A percentile compares a stretch with the other conserved stretches of the same genome.
These are phyloP conservation scores for Cubamyces sp. DNA, from an alignment of 768 basidiomycete species.

Conservation along the genomic window DNA sequence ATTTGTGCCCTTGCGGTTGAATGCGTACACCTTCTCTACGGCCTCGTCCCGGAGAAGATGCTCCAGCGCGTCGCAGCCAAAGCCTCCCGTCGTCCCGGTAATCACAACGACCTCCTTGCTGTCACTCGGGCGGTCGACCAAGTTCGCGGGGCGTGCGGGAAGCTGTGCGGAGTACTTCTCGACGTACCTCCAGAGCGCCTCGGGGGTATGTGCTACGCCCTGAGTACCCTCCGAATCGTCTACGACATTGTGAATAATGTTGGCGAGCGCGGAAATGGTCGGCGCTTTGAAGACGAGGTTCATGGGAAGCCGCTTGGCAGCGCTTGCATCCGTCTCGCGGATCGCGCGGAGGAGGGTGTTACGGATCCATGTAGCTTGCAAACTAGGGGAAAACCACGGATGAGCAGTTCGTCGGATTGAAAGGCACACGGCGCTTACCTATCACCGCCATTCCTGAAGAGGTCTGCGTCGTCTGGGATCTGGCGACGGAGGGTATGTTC, in stretches of 20 bases:
- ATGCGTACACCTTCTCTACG: slow-evolving; percentile 31
- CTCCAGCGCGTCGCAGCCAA: slow-evolving; percentile 37
- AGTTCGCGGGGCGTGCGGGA: slow-evolving; percentile 5
- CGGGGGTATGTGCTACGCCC: slow-evolving; percentile 6
- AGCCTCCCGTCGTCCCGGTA: slow-evolving; percentile 40
- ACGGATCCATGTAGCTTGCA: slow-evolving; percentile 41
- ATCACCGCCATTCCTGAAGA: slow-evolving; percentile 46
- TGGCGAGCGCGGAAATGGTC: slow-evolving; percentile 38
- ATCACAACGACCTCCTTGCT: slow-evolving; percentile 34
- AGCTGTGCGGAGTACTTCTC: slow-evolving; percentile 14
- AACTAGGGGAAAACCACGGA: slow-evolving; percentile 15
- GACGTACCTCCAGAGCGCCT: slow-evolving; percentile 12
- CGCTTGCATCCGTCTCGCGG: slow-evolving; percentile 26
- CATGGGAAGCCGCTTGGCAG: slow-evolving; percentile 30
- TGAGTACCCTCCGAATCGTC: slow-evolving; percentile 6
- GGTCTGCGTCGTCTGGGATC: slow-evolving; percentile 40
- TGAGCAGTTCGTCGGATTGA: no score
- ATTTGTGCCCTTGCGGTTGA: slow-evolving; percentile 29
- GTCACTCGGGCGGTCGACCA: not conserved
- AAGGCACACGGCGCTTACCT: slow-evolving; percentile 31
- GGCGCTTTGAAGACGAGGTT: slow-evolving; percentile 45
- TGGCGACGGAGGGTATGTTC: slow-evolving; percentile 35
- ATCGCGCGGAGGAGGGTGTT: slow-evolving; percentile 38
- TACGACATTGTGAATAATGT: slow-evolving; percentile 15
- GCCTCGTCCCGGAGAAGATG: slow-evolving; percentile 25